These are phyloP conservation scores for Fusarium anguioides DNA, from an alignment of 2,329 filamentous ascomycete species.

Conservation along the genomic window DNA sequence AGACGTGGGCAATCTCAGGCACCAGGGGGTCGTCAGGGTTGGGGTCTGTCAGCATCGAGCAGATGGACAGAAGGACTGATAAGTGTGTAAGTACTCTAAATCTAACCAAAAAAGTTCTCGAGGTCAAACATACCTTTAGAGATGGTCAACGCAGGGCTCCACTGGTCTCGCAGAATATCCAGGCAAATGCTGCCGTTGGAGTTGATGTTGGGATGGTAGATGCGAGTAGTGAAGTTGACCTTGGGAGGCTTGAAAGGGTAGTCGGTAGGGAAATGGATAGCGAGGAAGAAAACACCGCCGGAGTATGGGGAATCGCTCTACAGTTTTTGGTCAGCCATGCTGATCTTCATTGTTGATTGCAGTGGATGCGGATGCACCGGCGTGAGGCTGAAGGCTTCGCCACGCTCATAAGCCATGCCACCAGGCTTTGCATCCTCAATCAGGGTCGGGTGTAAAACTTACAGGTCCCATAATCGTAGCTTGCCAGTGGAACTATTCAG, in stretches of 20 bases:
- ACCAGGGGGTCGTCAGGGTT: conserved; percentile 99
- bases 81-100: conserved; percentile 6
- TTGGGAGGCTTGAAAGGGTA: conserved; percentile 99
- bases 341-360: conserved; percentile 9
- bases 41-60: conserved; percentile 99
- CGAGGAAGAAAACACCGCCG: conserved; percentile 98
- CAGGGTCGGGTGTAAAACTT: conserved; percentile 57
- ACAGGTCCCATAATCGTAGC: conserved; percentile 99
- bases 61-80: conserved; percentile 94
- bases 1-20: conserved; percentile 98
- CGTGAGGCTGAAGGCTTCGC: conserved; percentile 34
- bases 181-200: conserved; percentile 99
- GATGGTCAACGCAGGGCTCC: conserved; percentile 98
- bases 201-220: conserved; percentile 99
- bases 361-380: conserved; percentile 19
- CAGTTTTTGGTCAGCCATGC: conserved; percentile 46
- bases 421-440: conserved; percentile 7
- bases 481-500: conserved; percentile 96
- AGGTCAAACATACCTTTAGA: conserved; percentile 81
- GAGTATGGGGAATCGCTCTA: conserved; percentile 97
- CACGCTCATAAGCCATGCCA: conserved; percentile 18
- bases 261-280: conserved; percentile 99
- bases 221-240: conserved; percentile 99
- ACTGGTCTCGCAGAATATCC: conserved; percentile 98
- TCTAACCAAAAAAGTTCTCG: conserved; percentile 6